Evolutionary conservation across 306 rosid genomes (phyloP), one percentile per base, ranked within the genome.

Genomic region (Ziziphus jujuba): DNA sequence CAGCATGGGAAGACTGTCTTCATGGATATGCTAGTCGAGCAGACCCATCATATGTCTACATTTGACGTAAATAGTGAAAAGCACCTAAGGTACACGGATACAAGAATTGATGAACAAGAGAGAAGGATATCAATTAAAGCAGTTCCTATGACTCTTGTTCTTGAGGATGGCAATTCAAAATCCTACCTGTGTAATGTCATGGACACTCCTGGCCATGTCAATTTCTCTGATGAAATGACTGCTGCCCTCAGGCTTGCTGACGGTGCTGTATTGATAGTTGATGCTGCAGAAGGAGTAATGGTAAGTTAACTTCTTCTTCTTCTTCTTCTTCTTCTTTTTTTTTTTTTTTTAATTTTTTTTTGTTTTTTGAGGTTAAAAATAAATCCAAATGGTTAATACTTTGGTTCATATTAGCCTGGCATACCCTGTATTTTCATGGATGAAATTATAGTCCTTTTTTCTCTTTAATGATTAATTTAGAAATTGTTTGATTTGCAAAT

Each of bases 231-330:
- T 65, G 99, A 93, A 75, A 90, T 93, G 97, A 90, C 99, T 49
- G 99, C 97, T 1, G 93, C 99, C 5, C 82, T 93, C 57, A 85
- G 99, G 74, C 99, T 93, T 34, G 95, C 97, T 0, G 99, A 93
- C 43, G 97, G 99, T 14, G 97, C 90, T 2, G 97, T 93, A 17
- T 76, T 93, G 82, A 76, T 93, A 36, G 99, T 93, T 21, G 99
- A 93, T 75, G 99, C 99, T 28, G 99, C 90, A 9, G 99, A 93
- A 80, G 99, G 99, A 64, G 95, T 93, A 40, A 90, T 93, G 99
- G 99, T 90, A 54, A 75, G 65, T 24, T 17, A 20, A 17, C 54
- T 53, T 31, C n/a, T 67, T 23, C 22, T 63, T 57, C 0, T 2
- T 22, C 50, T 3, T 4, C 7, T 24, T 7, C n/a, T n/a, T 20